Evolutionary conservation across 169 alveolate genomes (phyloP), one percentile per base, ranked within the genome.

Genomic region (Eimeria acervulina): DNA sequence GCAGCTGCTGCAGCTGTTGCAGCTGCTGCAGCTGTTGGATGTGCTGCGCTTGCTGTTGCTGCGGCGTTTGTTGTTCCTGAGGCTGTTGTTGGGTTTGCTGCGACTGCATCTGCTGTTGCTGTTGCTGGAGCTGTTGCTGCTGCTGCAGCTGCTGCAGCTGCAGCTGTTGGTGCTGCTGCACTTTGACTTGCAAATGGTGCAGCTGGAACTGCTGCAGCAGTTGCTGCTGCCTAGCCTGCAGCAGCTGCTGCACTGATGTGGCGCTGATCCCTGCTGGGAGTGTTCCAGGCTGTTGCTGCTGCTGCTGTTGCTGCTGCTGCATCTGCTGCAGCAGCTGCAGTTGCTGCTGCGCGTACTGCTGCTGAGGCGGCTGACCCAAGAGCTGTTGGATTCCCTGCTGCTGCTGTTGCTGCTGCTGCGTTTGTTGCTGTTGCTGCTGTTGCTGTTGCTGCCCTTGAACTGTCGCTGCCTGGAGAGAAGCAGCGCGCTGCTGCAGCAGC

Each of bases 241-340:
- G 90, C 90, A 44, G 90, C 68, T 33, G 90, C 90, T 80, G 90
- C 59, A 0, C 13, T 40, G 66, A 47, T n/a, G 66, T 15, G 12
- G 87, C 87, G 42, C 31, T 23, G 10, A 70, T 2, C 44, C 83
- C 83, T 33, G 83, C 42, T 51, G 52, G 88, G 7, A 76, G 55
- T 51, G 33, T 33, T 55, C 88, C 88, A 38, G 7, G 90, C 90
- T 80, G 90, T 70, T 47, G 76, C 52, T 83, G 91, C 72, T 83
- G 91, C 91, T 83, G 91, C 91, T 83, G 91, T 51, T 17, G 76
- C 91, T 83, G 91, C 66, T 59, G 88, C 88, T 76, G 90, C 7
- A 80, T 80, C 90, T 80, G 90, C 68, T 80, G 90, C 90, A 80
- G 68, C 70, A 80, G 68, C 90, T 80, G 90, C 15, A 80, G 63